phyloP scores from a whole-genome alignment of 371 early-diverging fungal genomes.

The Dichotomocladium elegans region DNA sequence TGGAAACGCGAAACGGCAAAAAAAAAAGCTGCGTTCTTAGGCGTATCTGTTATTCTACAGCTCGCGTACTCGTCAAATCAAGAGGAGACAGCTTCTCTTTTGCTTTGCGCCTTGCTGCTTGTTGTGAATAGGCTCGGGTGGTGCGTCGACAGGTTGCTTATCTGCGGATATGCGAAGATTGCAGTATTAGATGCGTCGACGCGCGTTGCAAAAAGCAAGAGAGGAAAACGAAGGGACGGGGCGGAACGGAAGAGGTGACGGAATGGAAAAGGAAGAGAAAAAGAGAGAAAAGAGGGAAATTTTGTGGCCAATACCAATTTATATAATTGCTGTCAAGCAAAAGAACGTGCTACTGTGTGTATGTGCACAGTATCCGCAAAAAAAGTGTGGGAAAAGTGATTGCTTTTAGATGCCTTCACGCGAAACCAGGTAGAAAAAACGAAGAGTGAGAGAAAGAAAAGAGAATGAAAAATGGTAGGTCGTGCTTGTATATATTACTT shows the following conservation, averaged over 20 bases:
- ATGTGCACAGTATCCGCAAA: background rate
- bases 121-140: background rate
- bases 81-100: no score
- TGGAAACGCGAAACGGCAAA: no score
- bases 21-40: no score
- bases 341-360: background rate
- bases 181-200: background rate
- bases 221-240: constrained; percentile 9
- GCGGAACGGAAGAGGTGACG: background rate
- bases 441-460: background rate
- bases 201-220: background rate
- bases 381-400: background rate
- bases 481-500: no score
- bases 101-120: background rate
- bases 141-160: background rate
- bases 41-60: no score
- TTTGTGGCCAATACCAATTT: background rate
- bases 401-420: background rate
- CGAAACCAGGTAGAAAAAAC: background rate
- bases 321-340: background rate
- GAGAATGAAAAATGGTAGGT: no score
- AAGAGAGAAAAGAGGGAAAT: background rate
- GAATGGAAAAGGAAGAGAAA: constrained; percentile 1
- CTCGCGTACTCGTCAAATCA: no score
- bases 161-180: background rate